Base-by-base conservation (phyloP, 2,329 filamentous ascomycete genomes). In the Exserohilum turcica region DNA sequence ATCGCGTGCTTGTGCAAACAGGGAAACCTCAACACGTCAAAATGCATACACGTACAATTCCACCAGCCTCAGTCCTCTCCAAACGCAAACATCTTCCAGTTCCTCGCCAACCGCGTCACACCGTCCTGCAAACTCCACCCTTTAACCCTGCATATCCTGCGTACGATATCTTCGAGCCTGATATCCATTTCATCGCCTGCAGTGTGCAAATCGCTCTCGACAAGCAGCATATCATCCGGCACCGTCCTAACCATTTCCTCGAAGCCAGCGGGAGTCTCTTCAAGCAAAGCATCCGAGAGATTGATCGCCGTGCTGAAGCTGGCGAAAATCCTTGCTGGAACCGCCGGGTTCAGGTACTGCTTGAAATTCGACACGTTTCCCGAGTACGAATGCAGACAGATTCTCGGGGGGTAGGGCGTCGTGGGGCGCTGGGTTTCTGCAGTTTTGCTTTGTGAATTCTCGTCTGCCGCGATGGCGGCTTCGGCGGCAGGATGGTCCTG, bases 361-460 rank as follows among this genome's bases (percentile, higher is more conserved):
- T 84, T 87, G 32, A 97, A 77, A 28, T 87, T 82, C 51, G 94
- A 87, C 9, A 85, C 80, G 5, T 88, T 83, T 0, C 91, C 93
- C 42, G 90, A 95, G 74, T 92, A 99, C 0, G 92, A 97, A 74
- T 99, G 94, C 54, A 99, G 84, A 69, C 94, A 99, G 70, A 97
- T 88, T 7, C 92, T 81, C 0, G 92, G 92, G 3, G 94, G 92
- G 63, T 88, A 97, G 9, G 82, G 86, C 1, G n/a, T n/a, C n/a
- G n/a, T n/a, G n/a, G n/a, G n/a, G n/a, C n/a, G n/a, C 79, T 46
- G n/a, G 33, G 24, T 5, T 29, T 18, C 45, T 65, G 47, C 27
- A n/a, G 24, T 40, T 24, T 4, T n/a, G 10, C 13, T 9, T n/a
- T 2, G 36, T 27, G 13, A 13, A 29, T 2, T 45, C 21, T 21